These are phyloP conservation scores for Populus tomentosa DNA, from an alignment of 441 rosid genomes.

Conservation along the genomic window DNA sequence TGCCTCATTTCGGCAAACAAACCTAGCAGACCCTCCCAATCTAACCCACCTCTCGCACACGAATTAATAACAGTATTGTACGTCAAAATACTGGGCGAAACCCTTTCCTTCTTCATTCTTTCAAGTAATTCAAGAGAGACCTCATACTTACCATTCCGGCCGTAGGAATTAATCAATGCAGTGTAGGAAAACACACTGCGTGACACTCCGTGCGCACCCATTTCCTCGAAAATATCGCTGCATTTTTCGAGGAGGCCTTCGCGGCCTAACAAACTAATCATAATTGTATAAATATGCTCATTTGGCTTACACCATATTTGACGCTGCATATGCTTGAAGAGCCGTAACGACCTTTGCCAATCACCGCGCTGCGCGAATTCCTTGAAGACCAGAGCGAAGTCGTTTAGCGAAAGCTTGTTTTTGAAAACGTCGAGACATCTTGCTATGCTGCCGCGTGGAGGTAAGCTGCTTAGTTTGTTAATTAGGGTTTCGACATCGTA, in stretches of 20 bases:
- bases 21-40: slow-evolving; percentile 90
- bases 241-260: slow-evolving; percentile 84
- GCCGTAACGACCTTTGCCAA: slow-evolving; percentile 90
- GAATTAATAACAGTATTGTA: slow-evolving; percentile 88
- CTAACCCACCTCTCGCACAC: slow-evolving; percentile 82
- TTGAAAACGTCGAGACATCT: slow-evolving; percentile 76
- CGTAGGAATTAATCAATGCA: slow-evolving; percentile 84
- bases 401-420: slow-evolving; percentile 82
- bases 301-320: slow-evolving; percentile 97
- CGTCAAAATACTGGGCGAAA: slow-evolving; percentile 72
- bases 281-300: slow-evolving; percentile 87
- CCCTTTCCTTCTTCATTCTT: slow-evolving; percentile 76
- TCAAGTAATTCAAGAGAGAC: slow-evolving; percentile 71
- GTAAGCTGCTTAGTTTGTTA: slow-evolving; percentile 89
- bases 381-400: slow-evolving; percentile 84
- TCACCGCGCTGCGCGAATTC: slow-evolving; percentile 94
- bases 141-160: slow-evolving; percentile 73
- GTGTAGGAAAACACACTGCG: slow-evolving; percentile 86
- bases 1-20: slow-evolving; percentile 97
- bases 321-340: slow-evolving; percentile 94
- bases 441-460: slow-evolving; percentile 96
- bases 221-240: slow-evolving; percentile 79
- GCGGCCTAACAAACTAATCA: slow-evolving; percentile 82
- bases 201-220: slow-evolving; percentile 70
- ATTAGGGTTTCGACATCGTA: slow-evolving; percentile 94